Evolutionary conservation across 768 basidiomycete genomes (phyloP).

Genomic region (Pleurotus cornucopiae): DNA sequence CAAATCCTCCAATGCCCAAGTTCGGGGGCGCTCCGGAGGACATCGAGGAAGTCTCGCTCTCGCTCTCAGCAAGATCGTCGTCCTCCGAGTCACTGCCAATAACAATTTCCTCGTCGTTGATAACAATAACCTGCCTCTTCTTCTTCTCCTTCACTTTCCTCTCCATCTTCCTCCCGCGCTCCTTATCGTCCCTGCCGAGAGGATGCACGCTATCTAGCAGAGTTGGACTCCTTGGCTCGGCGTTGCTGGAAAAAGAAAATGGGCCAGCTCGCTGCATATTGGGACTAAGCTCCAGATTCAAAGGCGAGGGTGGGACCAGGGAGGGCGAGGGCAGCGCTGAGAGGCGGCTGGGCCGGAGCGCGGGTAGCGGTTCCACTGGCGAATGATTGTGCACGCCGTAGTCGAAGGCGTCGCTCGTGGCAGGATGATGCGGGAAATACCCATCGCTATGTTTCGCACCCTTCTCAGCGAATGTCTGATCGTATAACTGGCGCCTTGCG

Average conservation of each 20-base stretch:
- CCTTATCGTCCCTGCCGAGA: neutral
- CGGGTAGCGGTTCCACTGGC: neutral
- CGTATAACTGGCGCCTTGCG: neutral
- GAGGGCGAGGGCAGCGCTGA: neutral
- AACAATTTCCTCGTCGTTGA: constrained; percentile 6
- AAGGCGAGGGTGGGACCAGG: neutral
- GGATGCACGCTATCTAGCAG: neutral
- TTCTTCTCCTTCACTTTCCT: neutral
- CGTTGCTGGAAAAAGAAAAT: neutral
- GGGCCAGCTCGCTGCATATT: neutral
- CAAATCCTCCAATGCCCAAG: neutral
- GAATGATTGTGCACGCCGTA: neutral
- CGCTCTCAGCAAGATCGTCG: neutral
- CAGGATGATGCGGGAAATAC: neutral
- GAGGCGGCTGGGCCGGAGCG: neutral
- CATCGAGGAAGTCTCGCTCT: neutral
- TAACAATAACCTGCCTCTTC: constrained; percentile 4
- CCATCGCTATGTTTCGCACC: neutral
- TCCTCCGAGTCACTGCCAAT: neutral
- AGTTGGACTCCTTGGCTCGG: neutral
- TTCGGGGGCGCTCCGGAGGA: neutral
- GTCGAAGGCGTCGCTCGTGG: too few relatives aligned
- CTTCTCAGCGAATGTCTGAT: neutral
- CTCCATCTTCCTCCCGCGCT: neutral
- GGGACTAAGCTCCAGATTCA: neutral